Evolutionary conservation across 495 filamentous ascomycete genomes (phyloP).

Genomic region (Penicillium crystallinum): DNA sequence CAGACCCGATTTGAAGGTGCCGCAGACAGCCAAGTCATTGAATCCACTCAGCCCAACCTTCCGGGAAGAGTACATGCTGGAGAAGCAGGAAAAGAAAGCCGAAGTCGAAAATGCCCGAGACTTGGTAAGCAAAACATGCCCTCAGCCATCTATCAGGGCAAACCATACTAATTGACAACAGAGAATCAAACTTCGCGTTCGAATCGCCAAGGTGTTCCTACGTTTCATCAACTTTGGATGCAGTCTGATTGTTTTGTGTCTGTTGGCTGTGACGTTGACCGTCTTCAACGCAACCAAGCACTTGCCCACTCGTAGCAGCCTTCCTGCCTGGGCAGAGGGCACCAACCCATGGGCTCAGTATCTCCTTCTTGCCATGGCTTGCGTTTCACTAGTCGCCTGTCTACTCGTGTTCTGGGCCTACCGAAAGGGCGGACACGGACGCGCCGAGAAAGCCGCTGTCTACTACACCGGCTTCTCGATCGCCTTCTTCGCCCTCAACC

Average conservation of each 20-base stretch:
- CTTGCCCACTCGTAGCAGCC: constrained; percentile 67
- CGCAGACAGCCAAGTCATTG: constrained; percentile 64
- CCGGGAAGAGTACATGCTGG: constrained; percentile 73
- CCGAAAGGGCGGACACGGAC: constrained; percentile 79
- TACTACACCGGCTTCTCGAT: constrained; percentile 94
- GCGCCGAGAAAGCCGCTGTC: constrained; percentile 85
- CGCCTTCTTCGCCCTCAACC: constrained; percentile 87
- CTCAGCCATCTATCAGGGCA: background rate
- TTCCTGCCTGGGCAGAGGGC: constrained; percentile 75
- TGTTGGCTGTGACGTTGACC: constrained; percentile 76
- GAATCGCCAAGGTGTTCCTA: constrained; percentile 89
- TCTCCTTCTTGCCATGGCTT: constrained; percentile 68
- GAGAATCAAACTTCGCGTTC: constrained; percentile 89
- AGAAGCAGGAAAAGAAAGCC: constrained; percentile 70
- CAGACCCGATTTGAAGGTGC: constrained; percentile 81
- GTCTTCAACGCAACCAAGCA: constrained; percentile 81
- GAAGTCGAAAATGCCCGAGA: constrained; percentile 80
- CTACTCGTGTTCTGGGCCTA: constrained; percentile 80
- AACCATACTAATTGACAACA: constrained; percentile 31
- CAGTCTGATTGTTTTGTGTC: constrained; percentile 85
- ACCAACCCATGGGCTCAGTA: constrained; percentile 90
- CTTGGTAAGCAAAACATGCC: constrained; percentile 58
- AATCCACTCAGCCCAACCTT: constrained; percentile 83
- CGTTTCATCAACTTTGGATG: constrained; percentile 94
- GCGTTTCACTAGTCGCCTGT: constrained; percentile 73